These are phyloP conservation scores for Verbascum thapsus DNA, from an alignment of 257 asterid genomes.

Conservation along the genomic window DNA sequence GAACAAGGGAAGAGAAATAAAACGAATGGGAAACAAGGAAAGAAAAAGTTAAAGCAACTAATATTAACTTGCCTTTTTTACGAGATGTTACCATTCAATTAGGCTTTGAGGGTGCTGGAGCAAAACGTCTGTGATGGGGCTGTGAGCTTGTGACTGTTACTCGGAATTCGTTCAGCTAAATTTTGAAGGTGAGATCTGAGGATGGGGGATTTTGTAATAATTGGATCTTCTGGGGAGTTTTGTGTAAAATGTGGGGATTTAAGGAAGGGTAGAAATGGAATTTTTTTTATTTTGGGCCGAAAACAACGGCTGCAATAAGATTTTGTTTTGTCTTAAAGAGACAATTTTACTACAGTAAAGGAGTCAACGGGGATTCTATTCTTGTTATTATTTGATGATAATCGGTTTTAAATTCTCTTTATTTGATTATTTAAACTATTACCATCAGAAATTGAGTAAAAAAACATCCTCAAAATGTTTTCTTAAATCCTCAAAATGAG, in stretches of 20 bases:
- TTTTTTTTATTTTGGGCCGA: background rate
- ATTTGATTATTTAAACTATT: no score
- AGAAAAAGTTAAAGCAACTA: constrained; percentile 25
- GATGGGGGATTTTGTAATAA: constrained; percentile 35
- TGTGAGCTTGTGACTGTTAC: constrained; percentile 34
- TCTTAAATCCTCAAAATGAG: background rate
- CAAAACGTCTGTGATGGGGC: constrained; percentile 29
- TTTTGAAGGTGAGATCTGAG: constrained; percentile 44
- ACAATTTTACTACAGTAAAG: constrained; percentile 15
- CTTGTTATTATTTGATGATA: background rate
- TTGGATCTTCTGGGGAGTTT: background rate
- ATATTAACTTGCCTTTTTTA: constrained; percentile 47
- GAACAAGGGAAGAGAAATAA: constrained; percentile 40
- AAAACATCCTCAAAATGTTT: background rate
- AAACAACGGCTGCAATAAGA: constrained; percentile 41
- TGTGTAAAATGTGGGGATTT: constrained; percentile 13
- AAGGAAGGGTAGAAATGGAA: constrained; percentile 18
- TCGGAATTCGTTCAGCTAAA: constrained; percentile 32
- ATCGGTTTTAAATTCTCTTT: no score
- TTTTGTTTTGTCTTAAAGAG: constrained; percentile 18
- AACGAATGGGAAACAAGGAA: constrained; percentile 37
- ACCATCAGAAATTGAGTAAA: no score
- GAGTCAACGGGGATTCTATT: background rate
- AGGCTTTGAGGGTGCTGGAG: constrained; percentile 11
- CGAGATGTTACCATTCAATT: constrained; percentile 44